Evolutionary conservation across 441 rosid genomes (phyloP), one percentile per base, ranked within the genome.

Genomic region (Bruguiera hainesii): DNA sequence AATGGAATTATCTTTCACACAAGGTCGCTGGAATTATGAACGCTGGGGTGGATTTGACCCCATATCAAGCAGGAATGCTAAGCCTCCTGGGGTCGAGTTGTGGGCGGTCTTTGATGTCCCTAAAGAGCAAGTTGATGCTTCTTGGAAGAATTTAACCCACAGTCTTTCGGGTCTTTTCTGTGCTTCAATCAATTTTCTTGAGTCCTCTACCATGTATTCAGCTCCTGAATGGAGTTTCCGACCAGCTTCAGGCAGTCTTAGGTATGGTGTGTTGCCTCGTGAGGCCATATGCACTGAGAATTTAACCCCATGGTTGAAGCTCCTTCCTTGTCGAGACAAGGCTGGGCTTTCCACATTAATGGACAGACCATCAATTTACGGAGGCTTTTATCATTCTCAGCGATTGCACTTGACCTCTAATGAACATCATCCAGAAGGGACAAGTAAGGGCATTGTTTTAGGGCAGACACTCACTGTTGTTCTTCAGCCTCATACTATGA

Each of bases 231-330:
- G 93, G 98, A 86, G 91, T 63, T 92, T 95, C 60, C 80, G 79
- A 60, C 81, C 77, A 16, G 84, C 83, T 57, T 68, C 83, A 33
- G 90, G 90, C 56, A 84, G 83, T 63, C 58, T 92, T 79, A 83
- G 97, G 75, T 88, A 95, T 73, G 98, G 99, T 57, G 78, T 85
- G 55, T 68, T 95, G 86, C 99, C 98, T 8, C 97, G 98, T 64
- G 99, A 95, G 81, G 97, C 98, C 76, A 93, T 92, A 65, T 95
- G 97, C 80, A 95, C 99, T 2, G 99, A 95, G 87, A 95, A 95
- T 71, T 81, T 92, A 72, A 95, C 98, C 67, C 97, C 99, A 11
- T 95, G 99, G 99, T 79, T 95, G 72, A 95, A 92, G 87, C 82
- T 95, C 56, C 98, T 92, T 68, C 98, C 98, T 48, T 95, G 97